phyloP scores from a whole-genome alignment of 495 filamentous ascomycete genomes.

The Glonium stellatum region DNA sequence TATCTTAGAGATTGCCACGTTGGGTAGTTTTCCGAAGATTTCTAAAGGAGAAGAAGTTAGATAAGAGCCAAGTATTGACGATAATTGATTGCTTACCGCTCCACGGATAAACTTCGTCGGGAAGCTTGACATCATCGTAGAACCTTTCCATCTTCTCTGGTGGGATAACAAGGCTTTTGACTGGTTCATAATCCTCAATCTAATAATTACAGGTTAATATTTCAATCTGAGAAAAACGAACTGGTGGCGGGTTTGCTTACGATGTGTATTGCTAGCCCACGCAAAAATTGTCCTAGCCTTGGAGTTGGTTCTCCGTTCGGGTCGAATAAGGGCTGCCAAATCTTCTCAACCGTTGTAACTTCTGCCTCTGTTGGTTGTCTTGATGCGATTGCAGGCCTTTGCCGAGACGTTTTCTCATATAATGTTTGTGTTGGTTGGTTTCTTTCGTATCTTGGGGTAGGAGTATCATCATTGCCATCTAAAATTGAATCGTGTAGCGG shows the following conservation, averaged over 20 bases:
- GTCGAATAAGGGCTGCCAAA: slow-evolving; percentile 75
- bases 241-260: slow-evolving; percentile 41
- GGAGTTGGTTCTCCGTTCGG: slow-evolving; percentile 57
- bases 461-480: slow-evolving; percentile 36
- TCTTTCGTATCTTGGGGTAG: slow-evolving; percentile 41
- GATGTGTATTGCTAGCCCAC: slow-evolving; percentile 71
- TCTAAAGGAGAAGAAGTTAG: slow-evolving; percentile 30
- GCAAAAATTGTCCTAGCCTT: slow-evolving; percentile 63
- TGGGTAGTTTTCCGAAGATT: slow-evolving; percentile 42
- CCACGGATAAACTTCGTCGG: slow-evolving; percentile 63
- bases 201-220: slow-evolving; percentile 27
- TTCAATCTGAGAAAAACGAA: neutral
- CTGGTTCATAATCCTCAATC: slow-evolving; percentile 72
- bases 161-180: slow-evolving; percentile 69
- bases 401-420: slow-evolving; percentile 25
- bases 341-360: slow-evolving; percentile 56
- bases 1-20: slow-evolving; percentile 54
- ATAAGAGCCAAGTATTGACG: neutral
- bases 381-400: slow-evolving; percentile 41
- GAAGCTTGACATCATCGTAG: slow-evolving; percentile 58
- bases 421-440: slow-evolving; percentile 12
- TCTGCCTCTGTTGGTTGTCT: slow-evolving; percentile 46
- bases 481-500: slow-evolving; percentile 18
- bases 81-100: slow-evolving; percentile 39
- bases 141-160: slow-evolving; percentile 74